These are phyloP conservation scores for Lantana camara DNA, from an alignment of 257 asterid species.

Conservation along the genomic window DNA sequence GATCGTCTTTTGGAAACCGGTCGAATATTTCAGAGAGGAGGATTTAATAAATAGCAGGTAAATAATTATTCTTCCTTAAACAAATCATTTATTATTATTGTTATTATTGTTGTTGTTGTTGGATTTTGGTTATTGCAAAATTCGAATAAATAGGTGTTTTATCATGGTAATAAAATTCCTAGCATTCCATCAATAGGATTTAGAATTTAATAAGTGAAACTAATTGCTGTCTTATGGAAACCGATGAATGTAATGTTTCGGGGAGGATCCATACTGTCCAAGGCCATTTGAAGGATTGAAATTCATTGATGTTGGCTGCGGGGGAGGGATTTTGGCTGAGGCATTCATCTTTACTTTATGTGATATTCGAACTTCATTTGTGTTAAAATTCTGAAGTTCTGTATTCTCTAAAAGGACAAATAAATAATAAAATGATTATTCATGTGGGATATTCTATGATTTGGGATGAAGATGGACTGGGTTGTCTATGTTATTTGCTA, in stretches of 20 bases:
- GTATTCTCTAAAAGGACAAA: background rate
- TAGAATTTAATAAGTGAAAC: too few relatives aligned
- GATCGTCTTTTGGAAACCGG: too few relatives aligned
- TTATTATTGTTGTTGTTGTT: too few relatives aligned
- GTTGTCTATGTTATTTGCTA: constrained; percentile 1
- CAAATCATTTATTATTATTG: too few relatives aligned
- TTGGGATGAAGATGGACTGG: constrained; percentile 9
- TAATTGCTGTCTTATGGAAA: constrained; percentile 21
- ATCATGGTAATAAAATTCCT: too few relatives aligned
- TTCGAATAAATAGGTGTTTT: too few relatives aligned
- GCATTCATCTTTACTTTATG: constrained; percentile 40
- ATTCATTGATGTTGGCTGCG: constrained; percentile 90
- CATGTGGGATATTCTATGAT: background rate
- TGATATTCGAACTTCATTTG: constrained; percentile 16
- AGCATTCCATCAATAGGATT: too few relatives aligned
- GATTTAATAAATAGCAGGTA: too few relatives aligned
- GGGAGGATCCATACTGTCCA: constrained; percentile 69
- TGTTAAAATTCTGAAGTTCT: constrained; percentile 2
- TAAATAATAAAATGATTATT: background rate
- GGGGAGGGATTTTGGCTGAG: constrained; percentile 97
- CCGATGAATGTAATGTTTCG: constrained; percentile 42
- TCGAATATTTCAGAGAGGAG: too few relatives aligned
- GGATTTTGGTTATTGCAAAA: too few relatives aligned
- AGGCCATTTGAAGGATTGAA: constrained; percentile 89
- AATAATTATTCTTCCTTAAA: too few relatives aligned